phyloP scores from a whole-genome alignment of 495 filamentous ascomycete genomes.

The Aspergillus nidulans region DNA sequence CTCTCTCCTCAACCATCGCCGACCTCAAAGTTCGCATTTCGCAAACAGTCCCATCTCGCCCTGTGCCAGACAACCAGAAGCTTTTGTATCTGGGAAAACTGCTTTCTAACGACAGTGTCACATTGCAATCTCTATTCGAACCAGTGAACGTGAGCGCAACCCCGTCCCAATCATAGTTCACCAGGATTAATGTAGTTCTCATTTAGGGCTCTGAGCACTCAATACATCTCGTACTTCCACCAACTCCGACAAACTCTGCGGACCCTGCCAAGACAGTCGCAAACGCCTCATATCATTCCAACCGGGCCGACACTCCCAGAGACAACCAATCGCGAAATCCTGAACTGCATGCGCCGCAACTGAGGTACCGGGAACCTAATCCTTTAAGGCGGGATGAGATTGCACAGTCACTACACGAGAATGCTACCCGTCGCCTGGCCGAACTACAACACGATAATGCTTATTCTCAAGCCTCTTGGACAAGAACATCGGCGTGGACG shows the following conservation, averaged over 20 bases:
- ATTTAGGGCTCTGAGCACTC: conserved; percentile 30
- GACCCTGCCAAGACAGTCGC: conserved; percentile 3
- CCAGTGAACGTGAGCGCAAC: conserved; percentile 47
- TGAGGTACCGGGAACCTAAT: conserved; percentile 12
- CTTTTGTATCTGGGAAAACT: conserved; percentile 64
- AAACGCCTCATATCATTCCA: neutral
- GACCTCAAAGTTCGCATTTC: conserved; percentile 59
- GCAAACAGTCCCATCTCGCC: conserved; percentile 47
- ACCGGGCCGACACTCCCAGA: neutral
- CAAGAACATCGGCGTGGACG: neutral
- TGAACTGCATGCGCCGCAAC: conserved; percentile 9
- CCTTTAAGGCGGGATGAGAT: conserved; percentile 13
- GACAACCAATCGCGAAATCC: neutral
- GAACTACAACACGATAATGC: conserved; percentile 15
- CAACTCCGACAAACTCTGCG: conserved; percentile 18
- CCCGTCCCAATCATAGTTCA: neutral
- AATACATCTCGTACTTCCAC: conserved; percentile 62
- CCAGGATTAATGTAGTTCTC: conserved; percentile 25
- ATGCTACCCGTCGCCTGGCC: conserved; percentile 18
- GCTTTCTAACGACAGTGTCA: conserved; percentile 48
- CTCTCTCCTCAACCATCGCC: conserved; percentile 52
- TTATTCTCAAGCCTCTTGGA: neutral
- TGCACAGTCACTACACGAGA: conserved; percentile 17
- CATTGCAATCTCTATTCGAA: conserved; percentile 55
- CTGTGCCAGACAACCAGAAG: conserved; percentile 50